phyloP scores from a whole-genome alignment of 257 asterid species.

The Petunia axillaris region DNA sequence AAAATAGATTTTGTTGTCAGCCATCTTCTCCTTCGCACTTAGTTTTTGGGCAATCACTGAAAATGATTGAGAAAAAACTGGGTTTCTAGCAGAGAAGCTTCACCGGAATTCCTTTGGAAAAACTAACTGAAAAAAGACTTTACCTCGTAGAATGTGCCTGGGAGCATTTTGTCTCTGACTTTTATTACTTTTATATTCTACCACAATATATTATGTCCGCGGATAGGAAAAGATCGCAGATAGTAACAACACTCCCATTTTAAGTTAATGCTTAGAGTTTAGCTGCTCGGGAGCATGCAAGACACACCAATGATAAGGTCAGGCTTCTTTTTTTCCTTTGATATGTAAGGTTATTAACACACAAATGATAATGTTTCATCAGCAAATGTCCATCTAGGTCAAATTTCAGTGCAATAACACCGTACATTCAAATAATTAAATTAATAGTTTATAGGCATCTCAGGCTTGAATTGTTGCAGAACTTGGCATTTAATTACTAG shows the following conservation, averaged over 20 bases:
- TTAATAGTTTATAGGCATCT: background rate
- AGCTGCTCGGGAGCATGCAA: background rate
- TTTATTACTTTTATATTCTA: too few species aligned
- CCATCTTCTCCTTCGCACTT: too few species aligned
- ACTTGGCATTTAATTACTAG: background rate
- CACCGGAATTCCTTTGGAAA: too few species aligned
- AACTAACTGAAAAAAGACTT: too few species aligned
- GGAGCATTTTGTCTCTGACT: too few species aligned
- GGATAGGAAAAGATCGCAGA: background rate
- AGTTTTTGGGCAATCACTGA: too few species aligned
- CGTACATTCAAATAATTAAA: background rate
- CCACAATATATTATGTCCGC: too few species aligned
- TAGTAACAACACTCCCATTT: slow-evolving; percentile 4
- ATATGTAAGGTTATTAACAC: background rate
- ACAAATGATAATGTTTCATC: background rate
- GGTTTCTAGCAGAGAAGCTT: too few species aligned
- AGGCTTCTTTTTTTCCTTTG: background rate
- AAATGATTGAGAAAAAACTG: too few species aligned
- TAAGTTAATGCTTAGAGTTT: slow-evolving; percentile 5
- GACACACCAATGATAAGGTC: slow-evolving; percentile 1
- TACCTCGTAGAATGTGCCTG: too few species aligned
- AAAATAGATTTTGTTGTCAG: too few species aligned
- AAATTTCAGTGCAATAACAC: background rate
- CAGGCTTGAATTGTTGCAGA: background rate
- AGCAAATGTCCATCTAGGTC: background rate